phyloP scores from a whole-genome alignment of 2,329 filamentous ascomycete species.

The Fusarium fracticaudum region DNA sequence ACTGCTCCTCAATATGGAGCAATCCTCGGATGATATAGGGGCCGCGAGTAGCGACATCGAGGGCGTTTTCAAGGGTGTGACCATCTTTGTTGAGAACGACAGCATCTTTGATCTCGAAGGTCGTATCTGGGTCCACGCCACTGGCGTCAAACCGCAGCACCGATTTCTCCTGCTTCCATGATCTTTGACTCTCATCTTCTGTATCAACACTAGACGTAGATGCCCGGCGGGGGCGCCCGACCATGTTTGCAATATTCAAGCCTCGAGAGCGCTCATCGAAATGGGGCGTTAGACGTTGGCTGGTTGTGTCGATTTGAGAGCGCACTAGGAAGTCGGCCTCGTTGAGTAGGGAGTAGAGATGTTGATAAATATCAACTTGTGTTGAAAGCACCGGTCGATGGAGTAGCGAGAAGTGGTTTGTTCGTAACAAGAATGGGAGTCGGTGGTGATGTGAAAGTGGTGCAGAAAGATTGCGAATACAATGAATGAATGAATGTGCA shows the following conservation, averaged over 20 bases:
- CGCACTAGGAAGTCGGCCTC: background rate
- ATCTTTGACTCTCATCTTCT: conserved; percentile 50
- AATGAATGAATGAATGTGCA: background rate
- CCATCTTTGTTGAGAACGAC: conserved; percentile 66
- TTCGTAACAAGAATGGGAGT: background rate
- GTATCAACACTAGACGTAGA: conserved; percentile 59
- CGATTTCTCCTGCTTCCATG: conserved; percentile 48
- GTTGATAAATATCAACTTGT: background rate
- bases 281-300: background rate
- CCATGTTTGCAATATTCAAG: conserved; percentile 49
- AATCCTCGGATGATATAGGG: conserved; percentile 70
- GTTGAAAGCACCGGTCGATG: background rate
- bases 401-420: background rate
- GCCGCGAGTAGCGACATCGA: conserved; percentile 67
- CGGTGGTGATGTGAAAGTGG: background rate
- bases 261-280: conserved; percentile 26
- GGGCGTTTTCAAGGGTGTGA: conserved; percentile 65
- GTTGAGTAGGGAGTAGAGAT: background rate
- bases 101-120: conserved; percentile 69
- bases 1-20: conserved; percentile 61
- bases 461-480: background rate
- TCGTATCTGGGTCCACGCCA: conserved; percentile 61
- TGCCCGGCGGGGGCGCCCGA: conserved; percentile 51
- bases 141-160: conserved; percentile 45
- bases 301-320: background rate